phyloP scores from a whole-genome alignment of 2,329 filamentous ascomycete genomes.

The Celoporthe dispersa region DNA sequence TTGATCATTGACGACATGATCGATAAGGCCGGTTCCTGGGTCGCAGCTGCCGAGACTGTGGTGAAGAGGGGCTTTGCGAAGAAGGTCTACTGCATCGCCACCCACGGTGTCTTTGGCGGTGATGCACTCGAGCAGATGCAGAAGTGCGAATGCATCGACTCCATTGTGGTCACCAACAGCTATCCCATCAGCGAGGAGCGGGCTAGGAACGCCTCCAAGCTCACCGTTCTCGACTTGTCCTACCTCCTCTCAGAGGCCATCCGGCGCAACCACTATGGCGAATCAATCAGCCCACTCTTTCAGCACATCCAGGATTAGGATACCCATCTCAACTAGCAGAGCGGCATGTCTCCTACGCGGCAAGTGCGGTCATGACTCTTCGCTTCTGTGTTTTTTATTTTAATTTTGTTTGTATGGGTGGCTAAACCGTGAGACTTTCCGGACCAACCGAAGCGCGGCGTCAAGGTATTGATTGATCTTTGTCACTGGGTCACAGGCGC shows the following conservation, averaged over 20 bases:
- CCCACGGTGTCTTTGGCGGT: constrained; percentile 90
- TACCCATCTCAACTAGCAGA: constrained; percentile 14
- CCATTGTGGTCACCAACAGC: constrained; percentile 94
- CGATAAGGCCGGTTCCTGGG: constrained; percentile 95
- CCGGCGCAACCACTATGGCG: constrained; percentile 93
- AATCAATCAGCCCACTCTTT: constrained; percentile 74
- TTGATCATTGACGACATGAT: constrained; percentile 99
- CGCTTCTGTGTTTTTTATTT: constrained; percentile 1
- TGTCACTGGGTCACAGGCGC: constrained; percentile 12
- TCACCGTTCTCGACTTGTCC: constrained; percentile 88
- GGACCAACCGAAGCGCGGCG: constrained; percentile 25
- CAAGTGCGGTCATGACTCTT: constrained; percentile 6
- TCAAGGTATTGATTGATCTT: constrained; percentile 25
- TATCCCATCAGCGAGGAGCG: constrained; percentile 86
- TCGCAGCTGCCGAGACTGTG: constrained; percentile 94
- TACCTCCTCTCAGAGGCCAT: constrained; percentile 90
- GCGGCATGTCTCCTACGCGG: neutral
- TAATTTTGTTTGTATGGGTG: neutral
- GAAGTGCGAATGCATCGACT: constrained; percentile 89
- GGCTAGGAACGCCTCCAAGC: constrained; percentile 73
- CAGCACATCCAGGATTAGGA: constrained; percentile 65
- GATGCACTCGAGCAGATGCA: constrained; percentile 90
- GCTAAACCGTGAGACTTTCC: constrained; percentile 10
- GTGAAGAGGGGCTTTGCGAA: constrained; percentile 90
- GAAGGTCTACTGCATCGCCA: constrained; percentile 97